Evolutionary conservation across 257 asterid genomes (phyloP), one percentile per base, ranked within the genome.

Genomic region (Salvia miltiorrhiza): DNA sequence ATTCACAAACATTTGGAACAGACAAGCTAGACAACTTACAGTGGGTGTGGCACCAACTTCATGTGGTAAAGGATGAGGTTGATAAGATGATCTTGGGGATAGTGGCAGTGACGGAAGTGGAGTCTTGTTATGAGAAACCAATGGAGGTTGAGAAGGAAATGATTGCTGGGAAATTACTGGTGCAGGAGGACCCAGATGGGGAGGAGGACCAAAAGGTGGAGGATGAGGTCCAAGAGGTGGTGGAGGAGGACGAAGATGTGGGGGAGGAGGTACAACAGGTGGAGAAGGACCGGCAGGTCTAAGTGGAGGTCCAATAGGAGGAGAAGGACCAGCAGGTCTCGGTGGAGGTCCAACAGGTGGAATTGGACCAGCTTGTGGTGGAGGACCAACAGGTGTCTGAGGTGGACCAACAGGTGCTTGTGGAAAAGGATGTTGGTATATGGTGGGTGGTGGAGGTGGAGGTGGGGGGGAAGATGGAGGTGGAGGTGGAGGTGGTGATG

Each of bases 21-120:
- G 79, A 66, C 55, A 61, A 62, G 57, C 64, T 54, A 39, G 76
- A 73, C 60, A 49, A 71, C 98, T 85, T 83, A 90, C 98, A 70
- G 72, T 30, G 39, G 80, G 73, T 48, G 69, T 66, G 62, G 81
- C 74, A 63, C 79, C 77, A 75, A 76, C 76, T 65, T 88, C 97
- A 57, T 72, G 84, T 7, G 60, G 81, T 57, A 72, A 65, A 12
- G 81, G 82, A 62, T 79, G 87, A 53, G 78, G 88, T 17, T 75
- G 88, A 77, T 76, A 84, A 61, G 76, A 69, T 33, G 72, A 67
- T 54, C 57, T 75, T 32, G 77, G 69, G 19, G 95, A 71, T 40
- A 81, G 64, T 65, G 87, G 54, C 20, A 20, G 11, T 12, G 63
- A 79, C 68, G 83, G 79, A 65, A 68, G 74, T 8, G 88, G 84